Conservation (phyloP, 371 early-diverging fungal species). For the Rhizopus delemar region DNA sequence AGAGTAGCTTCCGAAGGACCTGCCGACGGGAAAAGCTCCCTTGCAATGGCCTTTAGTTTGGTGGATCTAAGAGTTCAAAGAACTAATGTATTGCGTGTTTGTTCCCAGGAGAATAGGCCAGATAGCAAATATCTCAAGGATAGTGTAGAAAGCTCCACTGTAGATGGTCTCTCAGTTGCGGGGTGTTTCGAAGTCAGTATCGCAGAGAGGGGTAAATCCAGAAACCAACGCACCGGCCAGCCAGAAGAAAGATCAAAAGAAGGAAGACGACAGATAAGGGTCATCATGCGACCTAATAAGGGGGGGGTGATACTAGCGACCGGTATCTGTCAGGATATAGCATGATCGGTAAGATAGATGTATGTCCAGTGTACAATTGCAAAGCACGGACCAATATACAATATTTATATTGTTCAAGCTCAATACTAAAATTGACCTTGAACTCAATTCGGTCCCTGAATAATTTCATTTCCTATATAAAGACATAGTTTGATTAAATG, state of each 20-base stretch:
- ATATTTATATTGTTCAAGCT: no score
- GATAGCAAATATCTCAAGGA: constrained; percentile 4
- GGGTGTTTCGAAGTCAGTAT: no score
- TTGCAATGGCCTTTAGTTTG: no score
- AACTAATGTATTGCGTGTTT: not conserved
- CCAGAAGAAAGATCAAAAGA: not conserved
- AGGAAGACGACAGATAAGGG: not conserved
- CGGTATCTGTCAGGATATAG: not conserved
- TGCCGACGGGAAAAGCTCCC: no score
- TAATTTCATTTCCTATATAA: no score
- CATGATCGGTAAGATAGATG: not conserved
- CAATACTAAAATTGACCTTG: no score
- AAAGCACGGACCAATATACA: no score
- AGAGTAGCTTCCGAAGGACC: no score
- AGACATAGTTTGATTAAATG: no score
- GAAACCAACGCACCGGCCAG: not conserved
- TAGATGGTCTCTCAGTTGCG: constrained; percentile 5
- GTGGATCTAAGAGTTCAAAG: constrained; percentile 4
- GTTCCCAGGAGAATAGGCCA: not conserved
- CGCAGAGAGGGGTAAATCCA: not conserved
- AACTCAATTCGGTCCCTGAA: no score
- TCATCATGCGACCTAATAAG: no score
- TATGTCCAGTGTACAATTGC: not conserved
- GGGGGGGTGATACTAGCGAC: no score
- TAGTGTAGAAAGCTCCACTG: not conserved